Percentiles rank a stretch among this genome's conserved stretches.
Conservation (phyloP, 2,329 filamentous ascomycete genomes). For the Massarina eburnea region DNA sequence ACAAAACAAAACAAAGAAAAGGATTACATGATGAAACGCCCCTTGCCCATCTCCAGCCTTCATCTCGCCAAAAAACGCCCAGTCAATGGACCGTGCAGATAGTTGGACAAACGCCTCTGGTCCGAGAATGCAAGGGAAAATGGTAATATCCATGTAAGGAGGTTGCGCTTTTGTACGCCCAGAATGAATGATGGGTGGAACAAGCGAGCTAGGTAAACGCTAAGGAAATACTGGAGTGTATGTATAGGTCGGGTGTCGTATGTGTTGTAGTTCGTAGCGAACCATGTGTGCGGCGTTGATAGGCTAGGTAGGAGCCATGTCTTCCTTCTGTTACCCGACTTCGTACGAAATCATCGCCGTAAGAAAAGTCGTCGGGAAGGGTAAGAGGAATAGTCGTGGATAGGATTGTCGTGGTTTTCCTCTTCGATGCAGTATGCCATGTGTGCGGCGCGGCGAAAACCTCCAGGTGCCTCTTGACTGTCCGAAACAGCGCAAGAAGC, state of each 20-base stretch:
- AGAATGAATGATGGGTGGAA: slow-evolving; percentile 14
- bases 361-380: background rate
- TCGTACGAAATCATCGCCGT: background rate
- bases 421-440: no score
- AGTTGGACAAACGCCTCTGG: background rate
- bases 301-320: background rate
- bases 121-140: slow-evolving; percentile 5
- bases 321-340: background rate
- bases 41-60: background rate
- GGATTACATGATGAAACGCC: background rate
- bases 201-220: slow-evolving; percentile 1
- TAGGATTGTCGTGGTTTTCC: background rate
- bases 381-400: background rate
- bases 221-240: slow-evolving; percentile 6
- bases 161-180: slow-evolving; percentile 14
- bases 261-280: background rate
- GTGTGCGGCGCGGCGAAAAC: no score
- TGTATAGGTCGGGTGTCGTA: slow-evolving; percentile 4
- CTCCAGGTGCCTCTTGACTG: no score
- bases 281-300: slow-evolving; percentile 13
- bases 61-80: background rate
- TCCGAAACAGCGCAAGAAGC: background rate
- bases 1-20: slow-evolving; percentile 2
- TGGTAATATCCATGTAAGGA: slow-evolving; percentile 4
- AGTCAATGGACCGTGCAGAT: background rate